Conservation (phyloP, 345 rosid genomes). For the Gossypium raimondii region DNA sequence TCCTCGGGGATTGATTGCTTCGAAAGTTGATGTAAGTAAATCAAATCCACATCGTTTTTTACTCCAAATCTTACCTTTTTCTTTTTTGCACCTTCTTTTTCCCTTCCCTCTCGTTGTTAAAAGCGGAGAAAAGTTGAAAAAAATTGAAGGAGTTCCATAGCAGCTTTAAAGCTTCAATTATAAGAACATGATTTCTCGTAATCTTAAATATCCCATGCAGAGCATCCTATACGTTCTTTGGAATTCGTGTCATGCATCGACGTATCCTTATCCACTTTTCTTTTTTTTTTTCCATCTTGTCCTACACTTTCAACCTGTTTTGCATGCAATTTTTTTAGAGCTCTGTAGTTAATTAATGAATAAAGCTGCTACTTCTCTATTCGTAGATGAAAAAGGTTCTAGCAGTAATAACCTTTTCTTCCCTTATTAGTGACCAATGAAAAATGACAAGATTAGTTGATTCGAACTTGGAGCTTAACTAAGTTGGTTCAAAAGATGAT, state of each 20-base stretch:
- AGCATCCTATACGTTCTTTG: slow-evolving; percentile 42
- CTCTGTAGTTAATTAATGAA: not conserved
- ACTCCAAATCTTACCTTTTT: not conserved
- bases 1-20: slow-evolving; percentile 15
- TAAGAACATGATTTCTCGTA: slow-evolving; percentile 78
- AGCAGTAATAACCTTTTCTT: not conserved
- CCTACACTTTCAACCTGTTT: not conserved
- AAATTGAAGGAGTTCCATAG: slow-evolving; percentile 25
- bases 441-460: not conserved
- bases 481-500: not conserved
- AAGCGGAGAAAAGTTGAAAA: slow-evolving; percentile 27
- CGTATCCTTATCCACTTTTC: not conserved
- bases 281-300: not conserved
- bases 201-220: slow-evolving; percentile 48
- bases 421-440: not conserved
- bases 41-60: slow-evolving; percentile 31
- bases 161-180: slow-evolving; percentile 47
- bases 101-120: not conserved
- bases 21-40: slow-evolving; percentile 23
- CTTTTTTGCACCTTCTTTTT: not conserved
- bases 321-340: not conserved
- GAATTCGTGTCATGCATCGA: slow-evolving; percentile 39
- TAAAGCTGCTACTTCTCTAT: not conserved
- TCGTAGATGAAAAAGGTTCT: not conserved
- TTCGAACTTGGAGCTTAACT: not conserved